Percentiles rank a stretch among this genome's conserved stretches.
Conservation (phyloP, 106 monocot genomes). For the Dendrobium catenatum region DNA sequence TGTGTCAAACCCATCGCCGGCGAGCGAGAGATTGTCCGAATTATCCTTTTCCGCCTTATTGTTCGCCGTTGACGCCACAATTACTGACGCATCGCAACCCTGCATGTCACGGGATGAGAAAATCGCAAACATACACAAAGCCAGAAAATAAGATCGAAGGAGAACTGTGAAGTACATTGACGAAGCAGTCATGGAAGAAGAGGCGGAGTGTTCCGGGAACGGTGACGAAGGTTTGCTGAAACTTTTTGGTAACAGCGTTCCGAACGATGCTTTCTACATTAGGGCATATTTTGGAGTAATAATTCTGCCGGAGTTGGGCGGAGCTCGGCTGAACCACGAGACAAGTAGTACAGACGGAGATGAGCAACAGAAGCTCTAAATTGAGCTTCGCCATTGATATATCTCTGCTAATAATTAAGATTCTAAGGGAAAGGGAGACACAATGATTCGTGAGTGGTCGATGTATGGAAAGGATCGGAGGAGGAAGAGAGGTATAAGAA, state of each 20-base stretch:
- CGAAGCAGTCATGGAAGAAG: constrained; percentile 94
- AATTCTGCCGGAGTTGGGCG: constrained; percentile 56
- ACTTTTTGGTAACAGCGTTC: constrained; percentile 40
- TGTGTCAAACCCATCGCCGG: constrained; percentile 87
- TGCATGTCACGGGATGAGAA: constrained; percentile 6
- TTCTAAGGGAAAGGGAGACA: not conserved
- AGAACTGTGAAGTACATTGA: constrained; percentile 16
- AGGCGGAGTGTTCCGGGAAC: constrained; percentile 70
- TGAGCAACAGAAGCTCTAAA: not conserved
- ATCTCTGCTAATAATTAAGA: not conserved
- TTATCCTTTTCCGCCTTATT: constrained; percentile 89
- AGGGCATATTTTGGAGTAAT: constrained; percentile 68
- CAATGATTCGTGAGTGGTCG: not conserved
- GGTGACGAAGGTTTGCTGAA: constrained; percentile 65
- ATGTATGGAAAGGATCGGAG: not conserved
- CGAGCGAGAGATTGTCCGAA: constrained; percentile 72
- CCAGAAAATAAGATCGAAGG: not conserved
- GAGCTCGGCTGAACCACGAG: not conserved
- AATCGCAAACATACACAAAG: not conserved
- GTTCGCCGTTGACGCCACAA: constrained; percentile 41
- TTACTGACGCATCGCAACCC: constrained; percentile 90
- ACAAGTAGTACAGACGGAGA: not conserved
- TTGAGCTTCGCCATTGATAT: not conserved
- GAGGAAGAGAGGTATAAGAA: not conserved
- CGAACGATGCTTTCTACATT: constrained; percentile 70